Evolutionary conservation across 805 yeast genomes (phyloP), one percentile per base, ranked within the genome.

Genomic region (Metschnikowia anglica): DNA sequence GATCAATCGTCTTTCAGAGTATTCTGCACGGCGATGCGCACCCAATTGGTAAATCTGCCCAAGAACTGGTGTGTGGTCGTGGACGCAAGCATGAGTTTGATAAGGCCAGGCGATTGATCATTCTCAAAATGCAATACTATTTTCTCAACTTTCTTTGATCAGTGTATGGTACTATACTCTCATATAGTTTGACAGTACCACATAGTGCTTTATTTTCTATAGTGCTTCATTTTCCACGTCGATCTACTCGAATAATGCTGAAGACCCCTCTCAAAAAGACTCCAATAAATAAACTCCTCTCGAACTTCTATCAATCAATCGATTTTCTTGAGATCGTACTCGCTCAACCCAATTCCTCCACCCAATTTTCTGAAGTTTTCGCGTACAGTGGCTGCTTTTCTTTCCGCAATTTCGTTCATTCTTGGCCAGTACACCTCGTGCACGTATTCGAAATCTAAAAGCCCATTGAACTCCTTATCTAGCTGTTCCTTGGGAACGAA

Each of bases 391-490:
- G 53, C 46, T 26, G 66, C 65, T 46, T 73, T 68, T 29, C 53
- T 53, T 18, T 64, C 70, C 3, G 75, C 73, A 50, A 73, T 68
- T 27, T 58, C 54, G 24, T 68, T 68, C 68, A 79, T 63, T 43
- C 72, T 75, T 4, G 72, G 66, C 82, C 83, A 77, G 53, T 79
- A 79, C 5, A 64, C 58, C 3, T 73, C 75, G 51, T 77, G 81
- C n/a, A 68, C 59, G 48, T 77, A 78, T 39, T 70, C 72, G 52
- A 79, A 79, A 48, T 77, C 78, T 38, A 70, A 60, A 29, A 73
- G 67, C 2, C 75, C 76, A 44, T 74, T 70, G 53, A 79, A 77
- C 34, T 68, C 68, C 36, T 70, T 67, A 41, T 75, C 80, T 35
- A 79, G 60, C 53, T 79, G 82, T 37, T 74, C 68, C 34, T 64